Percentiles rank a stretch among this genome's conserved stretches.
phyloP scores from a whole-genome alignment of 1,284 basidiomycete genomes.

The Tylopilus sp. region DNA sequence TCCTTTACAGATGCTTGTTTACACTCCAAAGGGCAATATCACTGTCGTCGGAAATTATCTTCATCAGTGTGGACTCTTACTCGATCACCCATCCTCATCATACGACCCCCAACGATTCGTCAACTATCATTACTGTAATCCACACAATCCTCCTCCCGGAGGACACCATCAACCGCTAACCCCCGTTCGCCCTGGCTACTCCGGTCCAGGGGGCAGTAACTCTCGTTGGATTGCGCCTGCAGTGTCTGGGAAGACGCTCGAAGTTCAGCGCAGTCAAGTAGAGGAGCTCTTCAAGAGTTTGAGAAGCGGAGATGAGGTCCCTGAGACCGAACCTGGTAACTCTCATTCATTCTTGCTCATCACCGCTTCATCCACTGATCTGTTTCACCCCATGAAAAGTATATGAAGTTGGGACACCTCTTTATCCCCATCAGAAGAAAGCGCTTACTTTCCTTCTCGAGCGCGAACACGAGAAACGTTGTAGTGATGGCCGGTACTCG shows the following conservation, averaged over 20 bases:
- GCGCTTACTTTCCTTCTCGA: conserved; percentile 96
- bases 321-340: conserved; percentile 80
- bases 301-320: conserved; percentile 81
- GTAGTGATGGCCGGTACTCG: conserved; percentile 53
- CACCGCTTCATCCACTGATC: conserved; percentile 16
- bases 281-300: conserved; percentile 91
- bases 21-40: conserved; percentile 90
- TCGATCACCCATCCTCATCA: conserved; percentile 74
- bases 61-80: conserved; percentile 60
- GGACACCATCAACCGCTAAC: conserved; percentile 49
- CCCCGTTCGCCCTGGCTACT: conserved; percentile 42
- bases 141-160: conserved; percentile 79
- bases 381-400: conserved; percentile 41
- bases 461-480: conserved; percentile 72
- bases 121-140: conserved; percentile 79
- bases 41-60: conserved; percentile 76
- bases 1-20: conserved; percentile 82
- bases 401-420: conserved; percentile 78
- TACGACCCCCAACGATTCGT: conserved; percentile 56
- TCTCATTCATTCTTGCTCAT: conserved; percentile 24
- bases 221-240: conserved; percentile 57
- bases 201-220: conserved; percentile 40
- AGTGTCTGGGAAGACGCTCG: conserved; percentile 75
- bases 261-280: conserved; percentile 90
- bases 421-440: conserved; percentile 98